Conservation (phyloP, 2,329 filamentous ascomycete species). For the Zymoseptoria ardabiliae region DNA sequence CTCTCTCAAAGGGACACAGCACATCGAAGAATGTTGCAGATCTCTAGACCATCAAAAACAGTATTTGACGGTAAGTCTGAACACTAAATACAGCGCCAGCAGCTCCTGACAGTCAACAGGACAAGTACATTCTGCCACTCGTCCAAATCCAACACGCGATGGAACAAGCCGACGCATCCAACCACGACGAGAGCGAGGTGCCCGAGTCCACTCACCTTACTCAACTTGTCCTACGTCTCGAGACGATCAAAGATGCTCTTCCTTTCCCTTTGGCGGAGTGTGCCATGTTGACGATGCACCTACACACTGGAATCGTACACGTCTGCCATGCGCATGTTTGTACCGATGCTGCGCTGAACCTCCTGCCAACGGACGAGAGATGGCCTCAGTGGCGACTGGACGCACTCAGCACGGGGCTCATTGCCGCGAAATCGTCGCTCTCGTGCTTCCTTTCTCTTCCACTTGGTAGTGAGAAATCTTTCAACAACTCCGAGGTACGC, state of each 20-base stretch:
- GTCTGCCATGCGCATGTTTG: not conserved
- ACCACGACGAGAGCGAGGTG: not conserved
- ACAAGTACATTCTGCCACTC: not conserved
- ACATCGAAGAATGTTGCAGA: not conserved
- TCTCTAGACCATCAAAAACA: not conserved
- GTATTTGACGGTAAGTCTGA: not conserved
- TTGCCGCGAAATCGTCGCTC: not conserved
- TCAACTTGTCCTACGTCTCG: not conserved
- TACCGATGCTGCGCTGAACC: not conserved
- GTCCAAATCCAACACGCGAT: not conserved
- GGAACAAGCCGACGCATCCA: not conserved
- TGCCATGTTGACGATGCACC: not conserved
- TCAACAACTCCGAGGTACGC: not conserved
- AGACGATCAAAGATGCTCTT: not conserved
- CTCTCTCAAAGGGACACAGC: not conserved
- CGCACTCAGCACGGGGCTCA: not conserved
- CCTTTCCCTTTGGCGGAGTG: not conserved
- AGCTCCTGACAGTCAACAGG: no score
- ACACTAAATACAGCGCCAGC: no score
- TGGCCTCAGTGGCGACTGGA: not conserved
- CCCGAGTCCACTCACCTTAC: not conserved
- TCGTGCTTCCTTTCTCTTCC: not conserved
- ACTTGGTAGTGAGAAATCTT: not conserved
- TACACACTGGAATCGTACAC: not conserved
- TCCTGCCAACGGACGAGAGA: not conserved